Evolutionary conservation across 345 rosid genomes (phyloP).

Genomic region (Citrus medica): DNA sequence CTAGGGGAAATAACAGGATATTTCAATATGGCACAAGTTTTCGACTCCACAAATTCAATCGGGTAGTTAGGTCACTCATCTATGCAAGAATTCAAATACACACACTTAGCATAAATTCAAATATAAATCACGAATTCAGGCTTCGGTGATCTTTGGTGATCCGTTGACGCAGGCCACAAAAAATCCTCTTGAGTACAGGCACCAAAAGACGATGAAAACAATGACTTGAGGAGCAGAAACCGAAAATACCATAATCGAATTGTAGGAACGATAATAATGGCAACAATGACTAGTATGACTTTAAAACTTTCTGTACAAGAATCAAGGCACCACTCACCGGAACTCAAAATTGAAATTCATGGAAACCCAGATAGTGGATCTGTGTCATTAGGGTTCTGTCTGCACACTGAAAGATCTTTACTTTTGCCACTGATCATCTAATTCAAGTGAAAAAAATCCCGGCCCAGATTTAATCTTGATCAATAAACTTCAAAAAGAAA

Average conservation of each 20-base stretch:
- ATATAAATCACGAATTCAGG: background rate
- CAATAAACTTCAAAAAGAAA: background rate
- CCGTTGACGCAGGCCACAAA: background rate
- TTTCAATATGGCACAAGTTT: background rate
- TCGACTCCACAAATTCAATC: constrained; percentile 5
- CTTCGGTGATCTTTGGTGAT: background rate
- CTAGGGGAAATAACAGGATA: background rate
- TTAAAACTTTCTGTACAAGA: background rate
- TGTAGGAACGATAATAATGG: background rate
- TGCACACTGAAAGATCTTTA: background rate
- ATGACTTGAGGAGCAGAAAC: background rate
- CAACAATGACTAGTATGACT: background rate
- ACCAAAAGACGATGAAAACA: background rate
- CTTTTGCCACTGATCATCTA: constrained; percentile 1
- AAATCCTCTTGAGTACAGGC: background rate
- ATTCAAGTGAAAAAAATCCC: constrained; percentile 1
- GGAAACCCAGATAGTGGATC: constrained; percentile 9
- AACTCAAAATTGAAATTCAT: constrained; percentile 5
- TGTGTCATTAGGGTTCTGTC: constrained; percentile 6
- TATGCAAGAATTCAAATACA: background rate
- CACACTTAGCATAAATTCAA: background rate
- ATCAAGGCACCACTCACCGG: constrained; percentile 16
- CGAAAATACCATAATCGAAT: background rate
- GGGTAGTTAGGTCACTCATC: background rate
- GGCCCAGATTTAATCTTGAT: constrained; percentile 12